Base-by-base conservation (phyloP, 345 rosid species). In the Eucalyptus dawsonii region DNA sequence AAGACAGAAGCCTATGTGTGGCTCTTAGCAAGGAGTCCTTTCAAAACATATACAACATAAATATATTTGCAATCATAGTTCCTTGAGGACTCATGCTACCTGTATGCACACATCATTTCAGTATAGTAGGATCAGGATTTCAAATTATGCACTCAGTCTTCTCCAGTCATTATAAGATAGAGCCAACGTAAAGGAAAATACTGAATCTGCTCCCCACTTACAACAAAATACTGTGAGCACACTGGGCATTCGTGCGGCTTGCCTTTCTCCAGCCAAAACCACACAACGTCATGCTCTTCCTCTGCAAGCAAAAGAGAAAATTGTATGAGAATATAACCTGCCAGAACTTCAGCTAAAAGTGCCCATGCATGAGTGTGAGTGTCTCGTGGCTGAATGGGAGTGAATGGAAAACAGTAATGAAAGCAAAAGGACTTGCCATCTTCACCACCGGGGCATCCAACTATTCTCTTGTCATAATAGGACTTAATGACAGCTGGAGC, bases 191-290 rank as follows among this genome's bases (percentile, higher is more conserved):
- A 37, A 54, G 60, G 69, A 49, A 88, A 17, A 81, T 81, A 69
- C 50, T 88, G 62, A 88, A 53, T 83, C 56, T 86, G 85, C 37
- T 13, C n/a, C 87, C 86, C 40, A 90, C 95, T 94, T 91, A 98
- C 99, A 95, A 93, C 94, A 91, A 98, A 98, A 92, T 95, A 92
- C 91, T 98, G 99, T 13, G 96, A 54, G 91, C 99, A 97, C 86
- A 96, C 98, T 6, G 97, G 96, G 90, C 99, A 97, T 88, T 97
- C 98, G 86, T 92, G 91, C 24, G 95, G 93, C 93, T 95, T 94
- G 93, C 95, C 98, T 91, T 97, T 96, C 94, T 95, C 94, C 93
- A 97, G 94, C 99, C 99, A 96, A 94, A 98, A 98, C 99, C 99
- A 97, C 60, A 97, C 98, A 88, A 97, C 98, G 88, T 98, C 99